Percentiles rank a stretch among this genome's conserved stretches.
These are phyloP conservation scores for Furcasterigmium furcatum DNA, from an alignment of 2,329 filamentous ascomycete genomes.

Conservation along the genomic window DNA sequence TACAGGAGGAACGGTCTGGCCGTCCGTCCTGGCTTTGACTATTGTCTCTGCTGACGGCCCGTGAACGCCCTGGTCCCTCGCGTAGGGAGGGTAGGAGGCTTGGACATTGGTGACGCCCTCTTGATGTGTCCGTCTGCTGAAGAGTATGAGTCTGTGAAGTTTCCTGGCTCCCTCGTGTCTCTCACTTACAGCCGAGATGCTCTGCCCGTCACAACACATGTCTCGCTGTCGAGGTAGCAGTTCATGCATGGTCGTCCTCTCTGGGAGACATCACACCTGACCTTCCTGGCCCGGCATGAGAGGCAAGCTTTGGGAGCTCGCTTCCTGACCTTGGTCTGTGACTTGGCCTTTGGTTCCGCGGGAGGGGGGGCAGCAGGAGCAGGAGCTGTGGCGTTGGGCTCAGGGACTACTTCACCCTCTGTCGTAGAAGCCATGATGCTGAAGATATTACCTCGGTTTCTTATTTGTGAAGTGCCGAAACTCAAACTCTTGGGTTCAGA, in stretches of 20 bases:
- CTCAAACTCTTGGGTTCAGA: too few relatives aligned
- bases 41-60: constrained; percentile 21
- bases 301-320: constrained; percentile 48
- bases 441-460: too few relatives aligned
- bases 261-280: constrained; percentile 47
- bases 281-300: constrained; percentile 48
- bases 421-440: too few relatives aligned
- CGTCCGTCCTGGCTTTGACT: constrained; percentile 21
- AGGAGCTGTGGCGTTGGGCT: too few relatives aligned
- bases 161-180: too few relatives aligned
- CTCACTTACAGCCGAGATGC: constrained; percentile 33
- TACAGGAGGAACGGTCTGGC: constrained; percentile 11
- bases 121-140: constrained; percentile 22
- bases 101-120: constrained; percentile 21
- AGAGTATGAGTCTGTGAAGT: background rate
- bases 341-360: constrained; percentile 22
- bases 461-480: too few relatives aligned
- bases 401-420: too few relatives aligned
- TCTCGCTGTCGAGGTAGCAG: constrained; percentile 47
- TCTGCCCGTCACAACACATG: constrained; percentile 34
- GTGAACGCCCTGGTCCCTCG: constrained; percentile 18
- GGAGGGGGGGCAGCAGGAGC: background rate
- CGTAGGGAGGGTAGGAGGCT: constrained; percentile 23
- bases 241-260: constrained; percentile 48
- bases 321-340: constrained; percentile 33